Base-by-base conservation (phyloP, 805 yeast species). In the Kluyveromyces dobzhanskii region DNA sequence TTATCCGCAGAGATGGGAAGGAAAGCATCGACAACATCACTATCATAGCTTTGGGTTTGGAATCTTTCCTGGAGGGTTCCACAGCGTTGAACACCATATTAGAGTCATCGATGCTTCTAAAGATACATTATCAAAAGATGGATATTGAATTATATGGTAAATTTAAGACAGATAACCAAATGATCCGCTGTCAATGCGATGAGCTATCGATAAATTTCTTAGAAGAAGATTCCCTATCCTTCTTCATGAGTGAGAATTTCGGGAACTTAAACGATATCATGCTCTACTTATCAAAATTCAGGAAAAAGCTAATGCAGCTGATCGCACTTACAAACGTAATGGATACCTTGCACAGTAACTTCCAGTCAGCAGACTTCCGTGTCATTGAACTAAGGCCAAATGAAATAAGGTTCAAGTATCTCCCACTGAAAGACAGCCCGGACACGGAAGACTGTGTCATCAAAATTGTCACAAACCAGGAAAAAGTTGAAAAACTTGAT, bases 391-490 rank as follows among this genome's bases (percentile, higher is more conserved):
- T 59, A 29, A 53, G 53, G 35, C 59, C 60, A 6, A 56, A 59
- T 34, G 62, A 61, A 41, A 57, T 61, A 11, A 47, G 59, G 7
- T 61, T 61, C 45, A 57, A 59, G 37, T 61, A 61, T 43, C 41
- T 61, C 19, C 37, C 37, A n/a, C 6, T 17, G 17, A 50, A 52
- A 18, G 47, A 53, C 32, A 44, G 45, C 35, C 30, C 29, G 3
- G 53, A 48, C 37, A 47, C 42, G 16, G 51, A 54, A 29, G 65
- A 61, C 41, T 61, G 65, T 44, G 53, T 54, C 11, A 56, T 59
- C 17, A 49, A 50, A 38, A 57, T 57, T 12, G 48, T 48, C 7
- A 51, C 59, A 2, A 48, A 49, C 33, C 57, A 55, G 24, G 51
- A 51, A 30, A 51, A 42, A 34, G 56, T 53, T 4, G 54, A 56